phyloP scores from a whole-genome alignment of 2,329 filamentous ascomycete species.

The Talaromyces funiculosus region DNA sequence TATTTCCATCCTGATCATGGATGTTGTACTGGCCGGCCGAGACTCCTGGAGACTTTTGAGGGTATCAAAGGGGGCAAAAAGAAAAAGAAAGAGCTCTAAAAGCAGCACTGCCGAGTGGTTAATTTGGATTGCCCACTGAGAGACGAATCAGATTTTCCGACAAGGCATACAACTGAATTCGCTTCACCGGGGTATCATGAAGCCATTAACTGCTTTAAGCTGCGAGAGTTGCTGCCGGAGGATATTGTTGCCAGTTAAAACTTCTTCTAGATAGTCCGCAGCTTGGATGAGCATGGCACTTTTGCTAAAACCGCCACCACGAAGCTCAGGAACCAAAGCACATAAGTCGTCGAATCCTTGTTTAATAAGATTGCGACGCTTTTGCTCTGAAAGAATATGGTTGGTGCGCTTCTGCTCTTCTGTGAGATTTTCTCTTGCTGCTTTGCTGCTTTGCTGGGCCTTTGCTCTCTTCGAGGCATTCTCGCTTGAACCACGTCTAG shows the following conservation, averaged over 20 bases:
- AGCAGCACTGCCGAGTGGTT: not conserved
- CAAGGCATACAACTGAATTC: not conserved
- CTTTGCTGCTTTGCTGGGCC: slow-evolving; percentile 26
- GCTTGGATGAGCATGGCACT: slow-evolving; percentile 71
- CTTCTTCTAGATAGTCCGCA: slow-evolving; percentile 69
- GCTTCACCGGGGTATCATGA: slow-evolving; percentile 31
- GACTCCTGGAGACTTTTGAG: slow-evolving; percentile 5
- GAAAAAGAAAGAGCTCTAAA: not conserved
- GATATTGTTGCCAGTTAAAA: slow-evolving; percentile 62
- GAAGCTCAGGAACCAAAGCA: slow-evolving; percentile 67
- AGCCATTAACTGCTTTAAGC: slow-evolving; percentile 36
- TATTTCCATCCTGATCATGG: not conserved
- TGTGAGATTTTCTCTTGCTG: slow-evolving; percentile 56
- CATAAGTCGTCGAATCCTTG: slow-evolving; percentile 77
- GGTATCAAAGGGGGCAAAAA: slow-evolving; percentile 12
- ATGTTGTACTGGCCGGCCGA: not conserved
- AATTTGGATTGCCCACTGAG: not conserved
- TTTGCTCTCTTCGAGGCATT: slow-evolving; percentile 33
- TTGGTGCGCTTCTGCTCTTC: slow-evolving; percentile 80
- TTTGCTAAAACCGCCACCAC: slow-evolving; percentile 73
- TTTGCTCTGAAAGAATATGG: slow-evolving; percentile 83
- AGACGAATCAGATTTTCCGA: not conserved
- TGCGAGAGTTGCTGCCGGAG: slow-evolving; percentile 52
- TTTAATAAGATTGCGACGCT: slow-evolving; percentile 73
- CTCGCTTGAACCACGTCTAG: slow-evolving; percentile 29